Evolutionary conservation across 179 eudicot genomes (phyloP), one percentile per base, ranked within the genome.

Genomic region (Spinacia oleracea): DNA sequence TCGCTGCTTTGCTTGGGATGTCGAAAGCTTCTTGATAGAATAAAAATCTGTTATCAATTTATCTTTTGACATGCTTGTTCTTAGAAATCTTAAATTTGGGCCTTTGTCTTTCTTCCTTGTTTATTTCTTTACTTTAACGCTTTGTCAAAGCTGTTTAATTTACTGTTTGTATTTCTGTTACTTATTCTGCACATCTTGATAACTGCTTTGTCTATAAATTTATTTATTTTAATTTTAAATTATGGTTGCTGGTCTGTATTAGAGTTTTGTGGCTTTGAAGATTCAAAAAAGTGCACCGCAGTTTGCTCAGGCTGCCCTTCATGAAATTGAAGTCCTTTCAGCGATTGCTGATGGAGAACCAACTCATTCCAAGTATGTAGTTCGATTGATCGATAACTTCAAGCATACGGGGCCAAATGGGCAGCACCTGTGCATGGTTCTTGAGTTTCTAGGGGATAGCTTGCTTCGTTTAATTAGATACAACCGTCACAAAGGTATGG

Each of bases 271-370:
- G 69, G 99, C 97, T 74, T 84, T 96, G 85, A 96, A 96, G 88
- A 96, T 96, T 82, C 99, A 96, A 86, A 96, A 93, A 84, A 96
- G 99, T 89, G 97, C 97, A 27, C 93, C 94, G 31, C 93, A 93
- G 78, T 96, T 96, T 76, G 92, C 92, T 60, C 91, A 96, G 84
- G 95, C 99, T 77, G 98, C 97, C 53, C 85, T 91, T 60, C 99
- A 96, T 84, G 99, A 96, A 88, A 90, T 93, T 59, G 98, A 93
- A 80, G 81, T 96, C 74, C 96, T 96, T 70, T 91, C 96, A 64
- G 93, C 91, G 29, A 86, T 96, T 73, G 88, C 99, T 42, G 74
- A 84, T 46, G 93, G 93, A 73, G 97, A 93, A 78, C 82, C 90
- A 40, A 75, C 90, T 14, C 86, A 90, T 74, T 81, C 81, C 62